Percentiles rank a stretch among this genome's conserved stretches.
phyloP scores from a whole-genome alignment of 164 flowering plant genomes.

The Umbilicus rupestris region DNA sequence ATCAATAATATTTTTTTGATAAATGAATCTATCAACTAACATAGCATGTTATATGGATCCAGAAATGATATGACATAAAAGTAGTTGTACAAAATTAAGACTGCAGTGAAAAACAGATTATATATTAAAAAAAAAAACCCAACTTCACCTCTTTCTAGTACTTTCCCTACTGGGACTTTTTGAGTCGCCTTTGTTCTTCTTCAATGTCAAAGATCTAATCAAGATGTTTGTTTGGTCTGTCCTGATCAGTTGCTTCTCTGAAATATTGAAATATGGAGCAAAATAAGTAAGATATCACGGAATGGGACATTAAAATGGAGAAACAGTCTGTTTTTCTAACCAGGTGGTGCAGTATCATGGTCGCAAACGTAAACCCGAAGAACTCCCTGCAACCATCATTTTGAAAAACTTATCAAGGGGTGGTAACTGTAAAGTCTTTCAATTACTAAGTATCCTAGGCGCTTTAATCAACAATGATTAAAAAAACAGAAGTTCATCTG shows the following conservation, averaged over 20 bases:
- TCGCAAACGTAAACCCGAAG: slow-evolving; percentile 51
- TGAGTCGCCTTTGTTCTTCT: slow-evolving; percentile 47
- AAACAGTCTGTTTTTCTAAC: slow-evolving; percentile 14
- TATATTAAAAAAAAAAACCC: slow-evolving; percentile 4
- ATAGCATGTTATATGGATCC: too few relatives aligned
- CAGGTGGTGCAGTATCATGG: slow-evolving; percentile 58
- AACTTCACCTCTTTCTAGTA: slow-evolving; percentile 62
- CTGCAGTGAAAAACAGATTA: not conserved
- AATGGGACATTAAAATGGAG: not conserved
- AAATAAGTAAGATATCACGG: not conserved
- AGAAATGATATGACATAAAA: not conserved
- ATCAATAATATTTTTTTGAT: too few relatives aligned
- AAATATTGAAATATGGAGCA: slow-evolving; percentile 24
- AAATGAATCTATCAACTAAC: not conserved
- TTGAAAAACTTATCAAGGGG: not conserved
- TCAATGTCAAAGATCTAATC: slow-evolving; percentile 70
- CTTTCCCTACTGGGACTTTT: slow-evolving; percentile 26
- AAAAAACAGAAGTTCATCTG: too few relatives aligned
- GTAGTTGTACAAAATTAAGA: too few relatives aligned
- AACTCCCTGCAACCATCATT: slow-evolving; percentile 34
- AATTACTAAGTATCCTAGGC: too few relatives aligned
- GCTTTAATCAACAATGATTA: too few relatives aligned
- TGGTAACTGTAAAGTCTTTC: too few relatives aligned
- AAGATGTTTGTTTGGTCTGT: slow-evolving; percentile 83
- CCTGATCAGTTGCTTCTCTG: slow-evolving; percentile 70